A percentile compares a stretch with the other conserved stretches of the same genome.
Evolutionary conservation across 2,329 filamentous ascomycete genomes (phyloP).

Genomic region (Fusarium denticulatum): DNA sequence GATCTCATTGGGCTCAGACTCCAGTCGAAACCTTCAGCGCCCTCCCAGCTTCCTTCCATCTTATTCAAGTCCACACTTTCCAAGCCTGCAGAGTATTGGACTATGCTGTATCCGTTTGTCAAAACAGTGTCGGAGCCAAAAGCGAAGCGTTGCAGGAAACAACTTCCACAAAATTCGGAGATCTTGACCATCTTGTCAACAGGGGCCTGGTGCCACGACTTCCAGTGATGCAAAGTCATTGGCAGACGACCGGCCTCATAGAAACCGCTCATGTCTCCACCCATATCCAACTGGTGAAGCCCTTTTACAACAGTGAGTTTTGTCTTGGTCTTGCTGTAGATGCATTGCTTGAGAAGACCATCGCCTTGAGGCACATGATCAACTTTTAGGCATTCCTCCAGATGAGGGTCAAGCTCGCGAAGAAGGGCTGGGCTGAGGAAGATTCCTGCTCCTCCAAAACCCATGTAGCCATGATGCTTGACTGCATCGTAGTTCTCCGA

Average conservation of each 20-base stretch:
- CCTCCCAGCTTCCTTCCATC: constrained; percentile 65
- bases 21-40: constrained; percentile 60
- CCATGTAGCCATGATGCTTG: constrained; percentile 65
- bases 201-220: constrained; percentile 65
- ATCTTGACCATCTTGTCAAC: constrained; percentile 61
- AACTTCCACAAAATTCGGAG: constrained; percentile 65
- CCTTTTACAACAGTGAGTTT: constrained; percentile 65
- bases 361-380: constrained; percentile 57
- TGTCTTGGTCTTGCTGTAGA: constrained; percentile 63
- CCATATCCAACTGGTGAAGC: constrained; percentile 67
- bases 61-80: constrained; percentile 54
- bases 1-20: constrained; percentile 62
- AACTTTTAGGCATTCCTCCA: constrained; percentile 57
- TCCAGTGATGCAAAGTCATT: constrained; percentile 71
- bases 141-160: constrained; percentile 66
- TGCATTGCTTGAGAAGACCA: constrained; percentile 65
- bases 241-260: constrained; percentile 67
- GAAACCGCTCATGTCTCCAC: constrained; percentile 65
- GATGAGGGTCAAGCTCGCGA: constrained; percentile 56
- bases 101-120: constrained; percentile 68
- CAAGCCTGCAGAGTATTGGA: constrained; percentile 56
- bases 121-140: constrained; percentile 60
- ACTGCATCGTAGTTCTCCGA: constrained; percentile 66
- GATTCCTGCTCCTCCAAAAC: constrained; percentile 68
- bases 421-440: constrained; percentile 66